Percentiles rank a stretch among this genome's conserved stretches.
phyloP scores from a whole-genome alignment of 1,284 basidiomycete species.

The Microbotryum intermedium region DNA sequence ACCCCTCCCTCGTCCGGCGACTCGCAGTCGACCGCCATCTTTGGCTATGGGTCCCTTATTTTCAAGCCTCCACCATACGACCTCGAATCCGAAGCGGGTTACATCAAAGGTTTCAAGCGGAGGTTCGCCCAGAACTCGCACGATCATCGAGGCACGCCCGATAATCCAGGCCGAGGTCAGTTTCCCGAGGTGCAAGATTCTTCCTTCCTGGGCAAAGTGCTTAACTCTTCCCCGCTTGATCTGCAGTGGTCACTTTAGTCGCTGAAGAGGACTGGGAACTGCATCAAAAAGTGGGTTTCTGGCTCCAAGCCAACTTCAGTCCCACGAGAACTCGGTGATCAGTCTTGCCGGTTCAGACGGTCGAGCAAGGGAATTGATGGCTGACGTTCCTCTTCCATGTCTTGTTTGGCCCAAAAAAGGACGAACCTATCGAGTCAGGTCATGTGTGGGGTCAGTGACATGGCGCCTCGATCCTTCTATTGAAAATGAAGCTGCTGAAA shows the following conservation, averaged over 20 bases:
- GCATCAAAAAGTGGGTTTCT: constrained; percentile 11
- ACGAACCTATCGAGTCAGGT: constrained; percentile 22
- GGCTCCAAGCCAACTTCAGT: neutral
- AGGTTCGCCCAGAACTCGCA: constrained; percentile 78
- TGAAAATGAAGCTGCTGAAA: too few species aligned
- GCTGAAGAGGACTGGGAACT: constrained; percentile 17
- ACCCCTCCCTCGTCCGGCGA: too few species aligned
- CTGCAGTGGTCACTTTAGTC: constrained; percentile 23
- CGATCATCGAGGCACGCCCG: constrained; percentile 50
- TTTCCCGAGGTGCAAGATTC: neutral
- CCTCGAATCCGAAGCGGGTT: constrained; percentile 50
- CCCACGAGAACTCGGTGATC: neutral
- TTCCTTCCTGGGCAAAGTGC: neutral
- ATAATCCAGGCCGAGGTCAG: constrained; percentile 23
- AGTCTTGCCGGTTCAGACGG: neutral
- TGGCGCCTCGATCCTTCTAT: neutral
- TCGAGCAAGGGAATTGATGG: neutral
- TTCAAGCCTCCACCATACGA: constrained; percentile 26
- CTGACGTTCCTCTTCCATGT: neutral
- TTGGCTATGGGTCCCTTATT: constrained; percentile 27
- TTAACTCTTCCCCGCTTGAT: neutral
- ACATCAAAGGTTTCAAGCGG: constrained; percentile 73
- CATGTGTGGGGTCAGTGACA: constrained; percentile 23
- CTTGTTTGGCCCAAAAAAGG: neutral
- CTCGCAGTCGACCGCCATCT: constrained; percentile 2